Conservation (phyloP, 1,284 basidiomycete genomes). For the Blastosporella zonata region DNA sequence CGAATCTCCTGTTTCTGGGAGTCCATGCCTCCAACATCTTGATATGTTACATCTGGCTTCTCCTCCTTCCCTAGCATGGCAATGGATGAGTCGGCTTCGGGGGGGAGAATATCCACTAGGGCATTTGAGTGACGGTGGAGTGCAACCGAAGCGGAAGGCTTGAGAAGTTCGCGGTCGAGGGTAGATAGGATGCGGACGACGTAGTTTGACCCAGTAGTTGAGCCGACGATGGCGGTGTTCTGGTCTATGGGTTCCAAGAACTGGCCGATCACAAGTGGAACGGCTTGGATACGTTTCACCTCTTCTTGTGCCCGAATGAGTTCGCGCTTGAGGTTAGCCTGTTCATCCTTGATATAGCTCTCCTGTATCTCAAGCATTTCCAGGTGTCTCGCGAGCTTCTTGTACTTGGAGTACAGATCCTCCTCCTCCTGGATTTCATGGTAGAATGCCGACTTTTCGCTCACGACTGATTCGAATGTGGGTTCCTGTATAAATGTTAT, state of each 20-base stretch:
- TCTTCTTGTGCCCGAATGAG: conserved; percentile 98
- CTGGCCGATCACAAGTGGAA: conserved; percentile 99
- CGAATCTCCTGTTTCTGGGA: conserved; percentile 98
- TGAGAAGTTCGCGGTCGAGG: conserved; percentile 94
- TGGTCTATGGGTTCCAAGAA: conserved; percentile 99
- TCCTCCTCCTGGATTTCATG: conserved; percentile 90
- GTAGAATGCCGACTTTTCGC: conserved; percentile 84
- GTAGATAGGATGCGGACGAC: conserved; percentile 98
- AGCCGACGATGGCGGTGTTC: conserved; percentile 95
- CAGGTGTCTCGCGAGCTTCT: conserved; percentile 88
- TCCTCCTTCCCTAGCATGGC: conserved; percentile 92
- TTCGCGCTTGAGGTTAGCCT: conserved; percentile 96
- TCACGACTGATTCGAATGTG: conserved; percentile 83
- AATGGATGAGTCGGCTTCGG: conserved; percentile 98
- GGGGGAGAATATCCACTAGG: conserved; percentile 96
- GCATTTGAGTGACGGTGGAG: conserved; percentile 99
- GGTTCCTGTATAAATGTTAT: conserved; percentile 63
- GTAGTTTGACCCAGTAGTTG: conserved; percentile 98
- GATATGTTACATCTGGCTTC: conserved; percentile 88
- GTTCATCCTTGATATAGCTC: conserved; percentile 99
- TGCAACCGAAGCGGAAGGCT: conserved; percentile 95
- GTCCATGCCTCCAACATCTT: conserved; percentile 97
- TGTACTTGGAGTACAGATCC: conserved; percentile 94
- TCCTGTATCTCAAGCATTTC: conserved; percentile 96
- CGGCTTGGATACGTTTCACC: conserved; percentile 98